Evolutionary conservation across 2,329 filamentous ascomycete species (phyloP), one percentile per base, ranked within the genome.

Genomic region (Graphilbum sp.): DNA sequence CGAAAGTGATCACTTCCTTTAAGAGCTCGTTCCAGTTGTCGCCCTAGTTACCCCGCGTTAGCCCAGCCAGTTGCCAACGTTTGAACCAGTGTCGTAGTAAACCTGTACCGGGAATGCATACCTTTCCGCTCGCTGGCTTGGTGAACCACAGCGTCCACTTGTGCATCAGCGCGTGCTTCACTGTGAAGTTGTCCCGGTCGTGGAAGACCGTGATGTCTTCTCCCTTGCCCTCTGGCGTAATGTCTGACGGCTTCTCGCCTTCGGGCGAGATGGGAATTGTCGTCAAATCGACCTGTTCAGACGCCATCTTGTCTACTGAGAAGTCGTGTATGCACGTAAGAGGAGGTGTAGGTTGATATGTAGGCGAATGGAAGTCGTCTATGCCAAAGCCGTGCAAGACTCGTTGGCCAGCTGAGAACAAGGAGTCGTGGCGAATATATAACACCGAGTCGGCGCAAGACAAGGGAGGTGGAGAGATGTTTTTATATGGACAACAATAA

Each of bases 81-180:
- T n/a, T n/a, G n/a, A n/a, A n/a, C n/a, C n/a, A n/a, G n/a, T n/a
- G n/a, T n/a, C n/a, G n/a, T n/a, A n/a, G n/a, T n/a, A n/a, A n/a
- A n/a, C n/a, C n/a, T n/a, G n/a, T n/a, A n/a, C n/a, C n/a, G n/a
- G n/a, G n/a, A n/a, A n/a, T n/a, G n/a, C n/a, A n/a, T 61, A 90
- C 86, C 79, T 92, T 95, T 65, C 86, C 87, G 57, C 79, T 92
- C 32, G 88, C 82, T 38, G 90, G 88, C 73, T 96, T 96, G 53
- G 88, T 96, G 69, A 96, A 98, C 92, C 92, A 98, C 40, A 98
- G 69, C 42, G 90, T 96, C 90, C 90, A 98, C 57, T 83, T 81
- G 69, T 95, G 82, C 72, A 93, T 87, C 44, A 98, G 72, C 48
- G 87, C 88, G 60, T 98, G 90, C 72, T 96, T 98, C 61, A 98